Evolutionary conservation across 345 rosid species (phyloP).

Genomic region (Acer negundo): DNA sequence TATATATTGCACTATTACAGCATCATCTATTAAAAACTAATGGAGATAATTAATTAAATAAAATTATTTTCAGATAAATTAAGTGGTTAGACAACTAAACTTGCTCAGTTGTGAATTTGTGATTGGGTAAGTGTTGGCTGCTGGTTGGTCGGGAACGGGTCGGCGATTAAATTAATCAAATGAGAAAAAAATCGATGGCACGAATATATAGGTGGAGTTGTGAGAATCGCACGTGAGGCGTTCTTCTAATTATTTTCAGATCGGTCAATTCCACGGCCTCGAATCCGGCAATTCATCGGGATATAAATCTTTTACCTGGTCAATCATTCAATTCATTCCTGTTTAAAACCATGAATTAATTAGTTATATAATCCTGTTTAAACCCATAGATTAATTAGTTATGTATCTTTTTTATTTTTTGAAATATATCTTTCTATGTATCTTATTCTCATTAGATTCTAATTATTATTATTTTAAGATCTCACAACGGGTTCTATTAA

Average conservation of each 20-base stretch:
- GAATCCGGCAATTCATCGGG: conserved; percentile 37
- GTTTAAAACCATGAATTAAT: neutral
- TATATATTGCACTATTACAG: too few relatives aligned
- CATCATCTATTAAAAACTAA: too few relatives aligned
- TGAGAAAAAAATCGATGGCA: conserved; percentile 14
- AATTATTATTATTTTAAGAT: too few relatives aligned
- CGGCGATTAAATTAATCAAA: conserved; percentile 33
- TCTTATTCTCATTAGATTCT: too few relatives aligned
- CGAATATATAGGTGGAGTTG: conserved; percentile 6
- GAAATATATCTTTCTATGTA: too few relatives aligned
- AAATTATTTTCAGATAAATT: too few relatives aligned
- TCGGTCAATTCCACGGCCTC: conserved; percentile 42
- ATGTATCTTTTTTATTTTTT: too few relatives aligned
- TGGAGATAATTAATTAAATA: too few relatives aligned
- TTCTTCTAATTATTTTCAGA: neutral
- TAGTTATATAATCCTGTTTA: too few relatives aligned
- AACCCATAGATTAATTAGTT: too few relatives aligned
- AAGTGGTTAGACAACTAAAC: neutral
- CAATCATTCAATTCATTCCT: conserved; percentile 25
- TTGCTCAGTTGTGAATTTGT: neutral
- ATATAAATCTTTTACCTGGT: conserved; percentile 15
- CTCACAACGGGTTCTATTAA: too few relatives aligned
- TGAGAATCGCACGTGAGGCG: conserved; percentile 44
- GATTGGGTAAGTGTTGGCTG: neutral
- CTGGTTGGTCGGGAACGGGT: conserved; percentile 19